Evolutionary conservation across 2,329 filamentous ascomycete genomes (phyloP), one percentile per base, ranked within the genome.

Genomic region (Pestalotiopsis sp.): DNA sequence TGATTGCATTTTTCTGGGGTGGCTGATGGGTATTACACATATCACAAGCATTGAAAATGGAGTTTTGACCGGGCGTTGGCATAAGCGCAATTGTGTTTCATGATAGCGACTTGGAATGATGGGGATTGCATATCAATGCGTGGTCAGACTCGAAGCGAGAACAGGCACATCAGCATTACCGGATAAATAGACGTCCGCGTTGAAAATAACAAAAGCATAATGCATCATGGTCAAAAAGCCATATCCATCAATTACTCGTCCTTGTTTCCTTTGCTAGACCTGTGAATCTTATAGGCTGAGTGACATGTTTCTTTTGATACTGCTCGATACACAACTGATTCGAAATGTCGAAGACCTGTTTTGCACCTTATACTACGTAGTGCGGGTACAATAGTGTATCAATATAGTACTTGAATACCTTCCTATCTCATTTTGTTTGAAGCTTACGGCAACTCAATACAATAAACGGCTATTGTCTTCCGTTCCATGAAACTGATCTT

Each of bases 41-140:
- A 59, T 59, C 57, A 36, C 13, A 25, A 67, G 66, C 66, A 67
- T 67, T 63, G 58, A 11, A 56, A 56, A 67, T n/a, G 66, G 66
- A 63, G 66, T 67, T 63, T 58, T 58, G n/a, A 25, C 36, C 52
- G 38, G 38, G 38, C 38, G 38, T 60, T 27, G 36, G 20, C 36
- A 63, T 41, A 27, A 38, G 60, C 27, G 20, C 60, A 38, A 23
- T 14, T 63, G 23, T 59, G 25, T 56, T 56, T 59, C 6, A 59
- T 27, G 23, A 36, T 7, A 59, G 57, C 57, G 27, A 27, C 57
- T 25, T 59, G 57, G 23, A 27, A 36, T 27, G 57, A 59, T 27
- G 27, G 57, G 49, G 57, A 38, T 36, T 41, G 38, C 60, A 63
- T 23, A 52, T 52, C 20, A 52, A 52, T 52, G 45, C 45, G n/a